A percentile compares a stretch with the other conserved stretches of the same genome.
phyloP scores from a whole-genome alignment of 768 basidiomycete species.

The Lactarius sp. region DNA sequence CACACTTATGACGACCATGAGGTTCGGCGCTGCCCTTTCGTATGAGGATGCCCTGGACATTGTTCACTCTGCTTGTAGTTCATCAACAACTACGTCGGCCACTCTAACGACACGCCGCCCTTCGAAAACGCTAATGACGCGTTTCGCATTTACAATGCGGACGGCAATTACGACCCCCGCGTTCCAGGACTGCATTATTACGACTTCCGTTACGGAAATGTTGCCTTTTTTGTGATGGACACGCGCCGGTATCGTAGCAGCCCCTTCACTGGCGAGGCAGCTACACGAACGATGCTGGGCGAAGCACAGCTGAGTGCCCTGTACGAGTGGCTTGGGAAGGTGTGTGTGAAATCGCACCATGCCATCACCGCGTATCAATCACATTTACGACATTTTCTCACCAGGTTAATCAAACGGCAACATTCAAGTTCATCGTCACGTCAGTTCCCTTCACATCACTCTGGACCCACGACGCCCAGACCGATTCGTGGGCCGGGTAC shows the following conservation, averaged over 20 bases:
- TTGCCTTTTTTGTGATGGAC: slow-evolving; percentile 76
- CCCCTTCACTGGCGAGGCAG: slow-evolving; percentile 35
- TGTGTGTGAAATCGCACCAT: slow-evolving; percentile 23
- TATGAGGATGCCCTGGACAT: not conserved
- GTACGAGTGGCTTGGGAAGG: slow-evolving; percentile 57
- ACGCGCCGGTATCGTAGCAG: slow-evolving; percentile 55
- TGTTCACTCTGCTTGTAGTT: slow-evolving; percentile 37
- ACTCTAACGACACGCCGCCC: slow-evolving; percentile 48
- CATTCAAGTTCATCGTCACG: slow-evolving; percentile 73
- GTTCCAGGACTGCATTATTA: slow-evolving; percentile 47
- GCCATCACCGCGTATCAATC: not conserved
- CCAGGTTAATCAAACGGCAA: slow-evolving; percentile 61
- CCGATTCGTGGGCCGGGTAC: slow-evolving; percentile 70
- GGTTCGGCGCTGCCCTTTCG: slow-evolving; percentile 30
- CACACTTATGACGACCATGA: slow-evolving; percentile 75
- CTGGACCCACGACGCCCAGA: slow-evolving; percentile 57
- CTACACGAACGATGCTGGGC: slow-evolving; percentile 62
- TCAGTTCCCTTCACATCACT: slow-evolving; percentile 73
- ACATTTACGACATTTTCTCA: not conserved
- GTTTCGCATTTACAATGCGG: slow-evolving; percentile 57
- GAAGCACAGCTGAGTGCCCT: slow-evolving; percentile 56
- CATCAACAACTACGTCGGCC: slow-evolving; percentile 62
- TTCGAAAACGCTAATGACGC: slow-evolving; percentile 58
- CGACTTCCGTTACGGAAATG: slow-evolving; percentile 60
- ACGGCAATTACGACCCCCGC: slow-evolving; percentile 55